Base-by-base conservation (phyloP, 1,284 basidiomycete genomes). In the Crucibulum parvulum region DNA sequence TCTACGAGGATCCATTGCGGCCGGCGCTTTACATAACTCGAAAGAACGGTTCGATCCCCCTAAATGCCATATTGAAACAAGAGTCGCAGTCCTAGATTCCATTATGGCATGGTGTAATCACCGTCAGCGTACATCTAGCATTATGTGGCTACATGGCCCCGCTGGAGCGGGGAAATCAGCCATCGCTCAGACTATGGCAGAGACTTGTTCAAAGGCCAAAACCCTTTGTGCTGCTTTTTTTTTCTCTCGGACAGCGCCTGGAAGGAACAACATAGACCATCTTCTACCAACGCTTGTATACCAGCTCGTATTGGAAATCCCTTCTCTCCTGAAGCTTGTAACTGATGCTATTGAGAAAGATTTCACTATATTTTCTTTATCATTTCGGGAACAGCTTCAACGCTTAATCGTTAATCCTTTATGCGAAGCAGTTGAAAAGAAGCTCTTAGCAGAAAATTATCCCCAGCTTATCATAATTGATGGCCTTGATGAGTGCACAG, bases 91-190 rank as follows among this genome's bases (percentile, higher is more conserved):
- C 13, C 35, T 31, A 16, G 13, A 51, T 35, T n/a, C 11, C 11
- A 51, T 51, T 13, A 35, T 37, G 4, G 6, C 34, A 9, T 51
- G 34, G 50, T 24, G 34, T 46, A 46, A 46, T 11, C 9, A 36
- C 11, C 11, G 37, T 13, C 11, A 31, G 15, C 6, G 13, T 51
- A 16, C 47, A 13, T 35, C n/a, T n/a, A 51, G 31, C 18, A 24
- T 64, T 15, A 54, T 56, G 36, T 66, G 62, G 62, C 56, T 66
- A 6, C 18, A 59, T 36, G 66, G 64, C 13, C 61, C 62, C 3
- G 61, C 59, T 18, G 62, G 64, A 6, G 51, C 56, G 7, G 64
- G 64, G n/a, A 68, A 68, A 46, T 60, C 65, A 1, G 64, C 66
- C 7, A 60, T 68, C 37, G 61, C 62, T 3, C 57, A 58, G 31